Conservation (phyloP, 2,329 filamentous ascomycete species). For the Pseudogymnoascus sp. region DNA sequence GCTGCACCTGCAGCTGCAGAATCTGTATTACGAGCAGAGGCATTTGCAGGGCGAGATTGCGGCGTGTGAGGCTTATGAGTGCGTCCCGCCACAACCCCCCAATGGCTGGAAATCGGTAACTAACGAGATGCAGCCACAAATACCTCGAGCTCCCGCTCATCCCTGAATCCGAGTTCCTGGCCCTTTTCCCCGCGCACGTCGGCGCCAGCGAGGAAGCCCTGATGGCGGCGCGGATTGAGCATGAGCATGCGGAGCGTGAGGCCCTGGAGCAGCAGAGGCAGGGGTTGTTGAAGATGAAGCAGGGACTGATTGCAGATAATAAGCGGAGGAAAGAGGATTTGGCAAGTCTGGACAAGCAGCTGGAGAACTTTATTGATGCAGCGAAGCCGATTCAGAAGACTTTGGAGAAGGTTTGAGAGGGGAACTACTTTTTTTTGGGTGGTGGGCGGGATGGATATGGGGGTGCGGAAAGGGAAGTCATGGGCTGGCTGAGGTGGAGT, state of each 20-base stretch:
- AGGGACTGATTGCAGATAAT: constrained; percentile 64
- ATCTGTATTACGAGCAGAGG: constrained; percentile 91
- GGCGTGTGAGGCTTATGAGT: constrained; percentile 89
- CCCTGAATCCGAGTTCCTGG: constrained; percentile 72
- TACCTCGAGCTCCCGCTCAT: constrained; percentile 81
- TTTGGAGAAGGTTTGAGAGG: constrained; percentile 60
- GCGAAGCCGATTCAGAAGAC: constrained; percentile 82
- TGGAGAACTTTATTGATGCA: constrained; percentile 90
- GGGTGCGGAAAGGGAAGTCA: neutral
- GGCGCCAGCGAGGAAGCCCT: constrained; percentile 67
- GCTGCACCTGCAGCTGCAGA: constrained; percentile 86
- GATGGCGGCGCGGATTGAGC: constrained; percentile 83
- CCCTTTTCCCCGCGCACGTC: constrained; percentile 64
- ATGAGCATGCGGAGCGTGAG: constrained; percentile 79
- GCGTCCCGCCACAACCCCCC: constrained; percentile 30
- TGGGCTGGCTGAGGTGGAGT: neutral
- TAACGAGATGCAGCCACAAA: constrained; percentile 54
- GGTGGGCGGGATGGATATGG: neutral
- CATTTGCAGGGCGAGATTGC: constrained; percentile 84
- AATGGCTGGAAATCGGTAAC: neutral
- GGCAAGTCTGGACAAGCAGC: constrained; percentile 79
- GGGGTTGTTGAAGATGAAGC: constrained; percentile 64
- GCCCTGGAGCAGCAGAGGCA: constrained; percentile 77
- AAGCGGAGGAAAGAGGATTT: constrained; percentile 91
- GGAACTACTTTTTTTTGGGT: neutral